A percentile compares a stretch with the other conserved stretches of the same genome.
Evolutionary conservation across 2,329 filamentous ascomycete genomes (phyloP).

Genomic region (Stromatinia cepivora): DNA sequence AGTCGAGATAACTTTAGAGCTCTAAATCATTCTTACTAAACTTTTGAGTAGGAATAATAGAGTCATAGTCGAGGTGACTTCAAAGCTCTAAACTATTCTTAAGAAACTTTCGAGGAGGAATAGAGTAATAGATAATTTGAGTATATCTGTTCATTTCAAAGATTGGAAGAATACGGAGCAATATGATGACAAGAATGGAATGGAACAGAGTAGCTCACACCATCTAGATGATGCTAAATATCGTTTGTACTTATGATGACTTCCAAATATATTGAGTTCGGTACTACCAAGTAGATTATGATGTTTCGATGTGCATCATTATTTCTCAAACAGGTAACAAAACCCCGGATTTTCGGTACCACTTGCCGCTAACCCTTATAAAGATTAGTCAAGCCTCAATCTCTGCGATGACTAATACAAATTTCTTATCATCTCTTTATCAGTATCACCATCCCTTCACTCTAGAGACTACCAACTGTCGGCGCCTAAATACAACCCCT

Average conservation of each 20-base stretch:
- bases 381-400: background rate
- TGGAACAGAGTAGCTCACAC: too few species aligned
- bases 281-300: background rate
- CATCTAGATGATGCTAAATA: too few species aligned
- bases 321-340: background rate
- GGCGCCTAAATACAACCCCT: background rate
- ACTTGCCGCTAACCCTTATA: background rate
- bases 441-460: background rate
- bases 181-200: too few species aligned
- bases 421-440: constrained; percentile 7
- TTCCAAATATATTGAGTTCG: too few species aligned
- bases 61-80: background rate
- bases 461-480: background rate
- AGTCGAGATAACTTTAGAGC: background rate
- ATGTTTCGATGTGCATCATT: background rate
- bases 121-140: too few species aligned
- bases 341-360: background rate
- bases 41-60: background rate
- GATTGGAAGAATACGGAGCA: too few species aligned
- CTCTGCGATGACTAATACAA: constrained; percentile 6
- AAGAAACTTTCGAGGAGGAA: background rate
- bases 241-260: too few species aligned
- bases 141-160: too few species aligned
- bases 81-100: background rate
- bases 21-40: background rate